These are phyloP conservation scores for Filobasidium uniguttulatum DNA, from an alignment of 1,284 basidiomycete genomes.

Conservation along the genomic window DNA sequence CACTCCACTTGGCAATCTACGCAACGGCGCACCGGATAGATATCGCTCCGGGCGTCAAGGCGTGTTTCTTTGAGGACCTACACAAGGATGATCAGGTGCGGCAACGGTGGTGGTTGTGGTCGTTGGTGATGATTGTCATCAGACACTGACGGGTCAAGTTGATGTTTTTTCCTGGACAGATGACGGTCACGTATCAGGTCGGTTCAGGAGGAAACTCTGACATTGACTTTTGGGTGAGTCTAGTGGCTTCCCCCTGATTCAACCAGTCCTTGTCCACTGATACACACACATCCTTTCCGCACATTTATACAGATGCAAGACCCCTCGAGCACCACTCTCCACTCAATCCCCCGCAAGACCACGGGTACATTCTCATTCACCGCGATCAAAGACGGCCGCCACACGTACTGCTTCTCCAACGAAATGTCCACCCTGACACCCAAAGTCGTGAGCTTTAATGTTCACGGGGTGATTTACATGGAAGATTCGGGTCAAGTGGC, in stretches of 20 bases:
- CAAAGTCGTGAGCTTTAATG: constrained; percentile 97
- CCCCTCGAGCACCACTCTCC: constrained; percentile 54
- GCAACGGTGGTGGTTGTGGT: background rate
- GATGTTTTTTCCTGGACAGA: constrained; percentile 44
- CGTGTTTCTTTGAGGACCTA: constrained; percentile 97
- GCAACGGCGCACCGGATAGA: constrained; percentile 41
- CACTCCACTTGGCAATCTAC: too few species aligned
- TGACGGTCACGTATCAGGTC: constrained; percentile 99
- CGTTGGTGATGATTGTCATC: constrained; percentile 2
- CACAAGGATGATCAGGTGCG: constrained; percentile 82
- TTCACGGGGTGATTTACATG: constrained; percentile 79
- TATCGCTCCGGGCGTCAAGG: constrained; percentile 62
- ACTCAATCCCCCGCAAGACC: constrained; percentile 68
- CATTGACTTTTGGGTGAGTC: constrained; percentile 81
- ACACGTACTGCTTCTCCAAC: constrained; percentile 97
- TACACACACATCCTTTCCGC: background rate
- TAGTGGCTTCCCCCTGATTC: background rate
- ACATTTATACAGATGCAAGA: constrained; percentile 51
- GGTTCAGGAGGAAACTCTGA: constrained; percentile 91
- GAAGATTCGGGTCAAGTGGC: constrained; percentile 46
- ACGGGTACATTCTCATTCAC: constrained; percentile 83
- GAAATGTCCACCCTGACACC: constrained; percentile 89
- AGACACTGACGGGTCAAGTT: background rate
- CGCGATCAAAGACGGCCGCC: constrained; percentile 69
- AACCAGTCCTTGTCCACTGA: background rate